These are phyloP conservation scores for Candida jianshihensis DNA, from an alignment of 805 yeast genomes.

Conservation along the genomic window DNA sequence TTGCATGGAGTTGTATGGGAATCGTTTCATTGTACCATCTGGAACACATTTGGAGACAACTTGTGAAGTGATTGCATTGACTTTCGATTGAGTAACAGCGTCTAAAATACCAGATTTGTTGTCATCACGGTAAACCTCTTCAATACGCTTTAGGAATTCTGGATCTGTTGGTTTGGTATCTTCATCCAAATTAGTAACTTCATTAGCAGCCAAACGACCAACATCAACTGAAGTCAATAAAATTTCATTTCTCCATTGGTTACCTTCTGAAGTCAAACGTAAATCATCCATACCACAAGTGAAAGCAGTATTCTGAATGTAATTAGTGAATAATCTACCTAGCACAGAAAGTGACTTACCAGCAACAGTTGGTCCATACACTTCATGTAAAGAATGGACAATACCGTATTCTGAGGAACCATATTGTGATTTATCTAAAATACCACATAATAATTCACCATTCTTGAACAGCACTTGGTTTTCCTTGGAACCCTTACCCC, in stretches of 20 bases:
- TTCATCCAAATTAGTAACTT: conserved; percentile 76
- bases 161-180: conserved; percentile 46
- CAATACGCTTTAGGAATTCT: conserved; percentile 81
- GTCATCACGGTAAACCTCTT: conserved; percentile 92
- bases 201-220: conserved; percentile 90
- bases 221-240: conserved; percentile 69
- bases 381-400: conserved; percentile 93
- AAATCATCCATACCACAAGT: conserved; percentile 99
- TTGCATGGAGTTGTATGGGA: conserved; percentile 97
- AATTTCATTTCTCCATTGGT: conserved; percentile 79
- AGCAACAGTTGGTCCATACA: conserved; percentile 86
- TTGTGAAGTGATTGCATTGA: conserved; percentile 85
- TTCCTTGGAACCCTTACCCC: conserved; percentile 84
- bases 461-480: conserved; percentile 78
- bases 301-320: conserved; percentile 85
- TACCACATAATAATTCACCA: conserved; percentile 89
- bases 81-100: conserved; percentile 92
- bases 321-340: conserved; percentile 91
- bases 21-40: conserved; percentile 88
- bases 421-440: conserved; percentile 94
- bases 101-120: conserved; percentile 87
- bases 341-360: conserved; percentile 87
- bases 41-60: conserved; percentile 95
- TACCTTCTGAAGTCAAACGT: conserved; percentile 86
- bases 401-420: conserved; percentile 97